These are phyloP conservation scores for Cyclotella kingstonii DNA, from an alignment of 108 stramenopile genomes.

Conservation along the genomic window DNA sequence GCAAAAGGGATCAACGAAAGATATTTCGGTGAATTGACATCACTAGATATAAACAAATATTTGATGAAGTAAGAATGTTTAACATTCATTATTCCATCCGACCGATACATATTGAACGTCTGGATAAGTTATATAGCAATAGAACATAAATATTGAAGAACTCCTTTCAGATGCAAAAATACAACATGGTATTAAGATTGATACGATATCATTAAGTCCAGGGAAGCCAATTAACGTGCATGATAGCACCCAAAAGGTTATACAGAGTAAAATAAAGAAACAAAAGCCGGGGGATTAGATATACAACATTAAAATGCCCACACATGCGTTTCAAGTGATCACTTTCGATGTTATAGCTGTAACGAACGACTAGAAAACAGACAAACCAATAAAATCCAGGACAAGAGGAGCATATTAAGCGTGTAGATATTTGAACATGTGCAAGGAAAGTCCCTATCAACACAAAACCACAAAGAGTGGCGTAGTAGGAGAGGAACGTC, in stretches of 20 bases:
- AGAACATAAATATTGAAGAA: no score
- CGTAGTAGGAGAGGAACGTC: constrained; percentile 63
- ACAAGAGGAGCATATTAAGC: constrained; percentile 79
- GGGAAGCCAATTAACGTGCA: constrained; percentile 80
- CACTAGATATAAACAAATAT: constrained; percentile 45
- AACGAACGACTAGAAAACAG: constrained; percentile 5
- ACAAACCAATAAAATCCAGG: constrained; percentile 80
- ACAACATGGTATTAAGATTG: no score
- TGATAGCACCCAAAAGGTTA: constrained; percentile 58
- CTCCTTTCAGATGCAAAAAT: no score
- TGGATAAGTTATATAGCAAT: no score
- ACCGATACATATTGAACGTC: no score
- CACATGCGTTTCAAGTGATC: not conserved
- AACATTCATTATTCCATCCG: no score
- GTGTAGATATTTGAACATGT: constrained; percentile 85
- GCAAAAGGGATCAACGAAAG: constrained; percentile 51
- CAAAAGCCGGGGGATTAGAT: constrained; percentile 13
- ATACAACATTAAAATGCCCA: not conserved
- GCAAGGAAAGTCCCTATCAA: constrained; percentile 66
- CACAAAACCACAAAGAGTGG: constrained; percentile 57
- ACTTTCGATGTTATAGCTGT: not conserved
- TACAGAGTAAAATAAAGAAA: constrained; percentile 58
- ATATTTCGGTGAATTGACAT: constrained; percentile 58
- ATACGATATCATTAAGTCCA: constrained; percentile 30
- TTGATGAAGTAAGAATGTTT: constrained; percentile 26